Base-by-base conservation (phyloP, 495 filamentous ascomycete genomes). In the Penicillium silybi region DNA sequence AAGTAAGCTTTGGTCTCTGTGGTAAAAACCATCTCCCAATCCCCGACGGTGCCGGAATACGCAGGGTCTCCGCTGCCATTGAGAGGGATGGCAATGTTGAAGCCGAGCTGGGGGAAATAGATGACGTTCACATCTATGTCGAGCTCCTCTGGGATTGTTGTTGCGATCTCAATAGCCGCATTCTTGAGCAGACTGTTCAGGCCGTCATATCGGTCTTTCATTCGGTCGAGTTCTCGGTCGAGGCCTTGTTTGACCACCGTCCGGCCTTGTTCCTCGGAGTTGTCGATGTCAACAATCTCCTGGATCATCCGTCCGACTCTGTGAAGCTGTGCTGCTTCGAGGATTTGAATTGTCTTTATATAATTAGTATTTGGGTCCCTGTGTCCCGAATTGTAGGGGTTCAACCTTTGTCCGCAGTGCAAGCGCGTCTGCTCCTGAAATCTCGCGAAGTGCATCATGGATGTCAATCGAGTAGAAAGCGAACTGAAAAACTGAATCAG, bases 31-130 rank as follows among this genome's bases (percentile, higher is more conserved):
- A 80, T 74, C 46, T 89, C 82, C 93, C 95, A 98, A 0, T 75
- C 69, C 8, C 72, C 58, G 0, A 77, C 71, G 35, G 79, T 71
- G 4, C 90, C 89, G 47, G 81, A 75, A 59, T 86, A 97, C 0
- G 82, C 72, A 0, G 84, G 80, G 46, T 77, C 70, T 0, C 85
- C 85, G 6, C 75, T 64, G 16, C 76, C 70, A 58, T 91, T 82
- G 10, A 87, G 66, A 1, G 80, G 78, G 19, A 96, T 84, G 0
- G 85, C 84, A 20, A 90, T 87, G 16, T 97, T 80, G 67, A 95
- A 98, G 2, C 93, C 95, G 13, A 96, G 79, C 61, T 95, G 89
- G 9, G 90, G 91, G 57, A 96, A 90, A 65, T 92, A 92, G 18
- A 95, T 86, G 44, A 87, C 84, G 49, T 88, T 89, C 69, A 97